Conservation (phyloP, 2,329 filamentous ascomycete species). For the Ophiosphaerella narmari region DNA sequence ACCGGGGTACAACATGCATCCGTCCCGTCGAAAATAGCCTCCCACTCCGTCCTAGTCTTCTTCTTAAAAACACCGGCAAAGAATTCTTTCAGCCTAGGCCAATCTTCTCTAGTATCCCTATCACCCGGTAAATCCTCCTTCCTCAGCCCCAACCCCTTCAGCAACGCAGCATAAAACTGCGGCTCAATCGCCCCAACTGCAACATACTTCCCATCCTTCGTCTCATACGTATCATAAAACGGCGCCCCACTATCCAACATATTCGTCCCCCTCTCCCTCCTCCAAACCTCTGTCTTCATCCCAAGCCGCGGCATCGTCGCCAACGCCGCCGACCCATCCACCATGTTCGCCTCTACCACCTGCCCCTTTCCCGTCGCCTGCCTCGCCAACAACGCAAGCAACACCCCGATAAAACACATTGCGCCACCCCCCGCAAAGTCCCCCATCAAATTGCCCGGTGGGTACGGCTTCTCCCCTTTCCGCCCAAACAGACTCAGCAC, state of each 20-base stretch:
- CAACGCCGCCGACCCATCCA: conserved; percentile 82
- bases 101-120: conserved; percentile 65
- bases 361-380: conserved; percentile 71
- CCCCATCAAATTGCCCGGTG: conserved; percentile 82
- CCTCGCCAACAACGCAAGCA: conserved; percentile 76
- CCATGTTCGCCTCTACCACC: conserved; percentile 96
- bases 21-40: conserved; percentile 81
- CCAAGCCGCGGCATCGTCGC: conserved; percentile 76
- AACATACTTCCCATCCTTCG: conserved; percentile 76
- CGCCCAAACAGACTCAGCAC: conserved; percentile 77
- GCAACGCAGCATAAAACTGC: conserved; percentile 74
- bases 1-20: conserved; percentile 95
- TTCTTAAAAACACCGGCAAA: conserved; percentile 69
- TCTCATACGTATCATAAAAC: conserved; percentile 89
- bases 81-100: conserved; percentile 67
- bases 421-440: conserved; percentile 92
- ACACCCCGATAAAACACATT: conserved; percentile 77
- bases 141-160: conserved; percentile 68
- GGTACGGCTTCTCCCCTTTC: conserved; percentile 69
- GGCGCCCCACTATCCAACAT: conserved; percentile 82
- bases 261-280: conserved; percentile 71
- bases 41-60: conserved; percentile 80
- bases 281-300: conserved; percentile 67
- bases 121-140: conserved; percentile 51
- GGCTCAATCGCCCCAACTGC: conserved; percentile 91